phyloP scores from a whole-genome alignment of 192 early-diverging fungal species.

The Backusella mclennaniae region DNA sequence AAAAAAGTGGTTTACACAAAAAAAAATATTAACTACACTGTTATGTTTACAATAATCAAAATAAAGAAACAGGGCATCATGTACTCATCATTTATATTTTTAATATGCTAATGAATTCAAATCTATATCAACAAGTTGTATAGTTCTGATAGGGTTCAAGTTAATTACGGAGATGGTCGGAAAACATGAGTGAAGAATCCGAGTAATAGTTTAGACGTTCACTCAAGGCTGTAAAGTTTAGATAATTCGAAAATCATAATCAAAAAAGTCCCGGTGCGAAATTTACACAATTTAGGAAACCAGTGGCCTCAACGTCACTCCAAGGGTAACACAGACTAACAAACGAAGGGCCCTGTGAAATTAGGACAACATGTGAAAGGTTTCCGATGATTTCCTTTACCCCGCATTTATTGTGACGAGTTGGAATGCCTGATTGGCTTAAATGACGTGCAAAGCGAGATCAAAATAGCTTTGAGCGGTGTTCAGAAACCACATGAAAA shows the following conservation, averaged over 20 bases:
- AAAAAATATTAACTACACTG: not conserved
- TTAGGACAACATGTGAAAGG: slow-evolving; percentile 12
- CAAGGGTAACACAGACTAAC: not conserved
- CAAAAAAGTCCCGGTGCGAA: not conserved
- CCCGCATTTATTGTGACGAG: slow-evolving; percentile 12
- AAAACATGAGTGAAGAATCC: slow-evolving; percentile 2
- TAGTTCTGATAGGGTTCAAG: not conserved
- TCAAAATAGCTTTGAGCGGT: not conserved
- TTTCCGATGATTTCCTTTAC: slow-evolving; percentile 22
- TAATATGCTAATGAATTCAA: no score
- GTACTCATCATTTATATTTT: no score
- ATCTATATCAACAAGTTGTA: no score
- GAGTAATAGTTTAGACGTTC: slow-evolving; percentile 15
- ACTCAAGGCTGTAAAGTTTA: not conserved
- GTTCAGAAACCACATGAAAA: slow-evolving; percentile 21
- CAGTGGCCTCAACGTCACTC: not conserved
- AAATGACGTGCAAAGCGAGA: not conserved
- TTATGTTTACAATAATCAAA: not conserved
- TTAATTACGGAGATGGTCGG: slow-evolving; percentile 13
- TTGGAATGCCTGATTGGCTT: slow-evolving; percentile 5
- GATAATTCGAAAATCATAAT: not conserved
- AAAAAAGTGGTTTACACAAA: not conserved
- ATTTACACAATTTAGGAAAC: slow-evolving; percentile 1
- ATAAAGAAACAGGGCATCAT: no score
- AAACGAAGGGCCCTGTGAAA: not conserved